These are phyloP conservation scores for Fraxinus americana DNA, from an alignment of 257 asterid species.

Conservation along the genomic window DNA sequence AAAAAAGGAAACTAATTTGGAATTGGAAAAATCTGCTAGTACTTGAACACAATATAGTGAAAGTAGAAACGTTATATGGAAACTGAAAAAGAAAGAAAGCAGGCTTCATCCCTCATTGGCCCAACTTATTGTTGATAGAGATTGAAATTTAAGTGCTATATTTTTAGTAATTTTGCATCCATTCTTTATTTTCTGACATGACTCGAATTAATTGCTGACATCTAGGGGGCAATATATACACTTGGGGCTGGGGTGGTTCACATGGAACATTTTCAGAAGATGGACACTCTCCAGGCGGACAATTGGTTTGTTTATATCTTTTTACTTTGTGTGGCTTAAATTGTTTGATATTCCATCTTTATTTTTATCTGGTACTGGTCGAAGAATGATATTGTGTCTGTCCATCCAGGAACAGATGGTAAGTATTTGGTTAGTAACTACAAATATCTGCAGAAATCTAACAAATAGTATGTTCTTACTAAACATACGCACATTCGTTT, in stretches of 20 bases:
- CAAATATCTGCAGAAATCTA: not conserved
- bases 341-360: constrained; percentile 10
- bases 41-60: not conserved
- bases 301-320: constrained; percentile 60
- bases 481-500: no score
- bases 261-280: constrained; percentile 86
- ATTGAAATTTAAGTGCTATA: constrained; percentile 1
- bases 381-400: not conserved
- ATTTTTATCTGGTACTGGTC: constrained; percentile 4
- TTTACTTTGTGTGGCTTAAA: not conserved
- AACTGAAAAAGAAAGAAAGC: not conserved
- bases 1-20: not conserved
- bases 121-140: not conserved
- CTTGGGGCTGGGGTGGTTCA: constrained; percentile 99
- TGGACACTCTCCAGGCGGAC: constrained; percentile 97
- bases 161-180: not conserved
- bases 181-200: constrained; percentile 17
- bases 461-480: no score
- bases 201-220: constrained; percentile 23
- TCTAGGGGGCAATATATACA: constrained; percentile 74
- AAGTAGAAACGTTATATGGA: not conserved
- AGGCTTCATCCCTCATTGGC: not conserved
- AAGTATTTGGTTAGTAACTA: not conserved
- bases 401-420: not conserved
- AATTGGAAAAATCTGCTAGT: not conserved